Percentiles rank a stretch among this genome's conserved stretches.
These are phyloP conservation scores for Camellia japonica DNA, from an alignment of 148 eudicot species.

Conservation along the genomic window DNA sequence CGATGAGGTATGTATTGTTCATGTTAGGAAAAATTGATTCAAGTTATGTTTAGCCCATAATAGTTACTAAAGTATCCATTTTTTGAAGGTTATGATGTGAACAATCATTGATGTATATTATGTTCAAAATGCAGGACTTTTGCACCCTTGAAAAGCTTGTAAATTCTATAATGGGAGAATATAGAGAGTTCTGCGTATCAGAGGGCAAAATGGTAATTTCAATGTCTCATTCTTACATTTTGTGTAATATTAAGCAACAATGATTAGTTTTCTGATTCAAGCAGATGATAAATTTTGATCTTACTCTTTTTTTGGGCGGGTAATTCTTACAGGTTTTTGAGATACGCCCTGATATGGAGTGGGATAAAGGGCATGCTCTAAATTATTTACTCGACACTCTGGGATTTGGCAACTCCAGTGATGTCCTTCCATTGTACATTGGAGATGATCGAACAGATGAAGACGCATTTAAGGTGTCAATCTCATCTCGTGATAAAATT, in stretches of 20 bases:
- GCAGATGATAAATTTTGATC: background rate
- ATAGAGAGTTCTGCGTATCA: slow-evolving; percentile 42
- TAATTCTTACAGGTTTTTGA: slow-evolving; percentile 46
- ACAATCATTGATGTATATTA: no score
- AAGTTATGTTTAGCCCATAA: background rate
- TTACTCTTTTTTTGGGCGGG: background rate
- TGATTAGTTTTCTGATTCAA: background rate
- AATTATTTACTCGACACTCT: slow-evolving; percentile 58
- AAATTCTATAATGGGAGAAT: slow-evolving; percentile 29
- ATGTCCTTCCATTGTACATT: slow-evolving; percentile 61
- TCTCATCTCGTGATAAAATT: background rate
- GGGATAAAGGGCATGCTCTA: slow-evolving; percentile 72
- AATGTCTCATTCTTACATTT: background rate
- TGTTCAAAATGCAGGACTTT: slow-evolving; percentile 33
- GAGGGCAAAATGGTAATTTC: slow-evolving; percentile 47
- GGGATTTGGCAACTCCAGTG: slow-evolving; percentile 36
- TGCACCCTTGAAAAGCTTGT: slow-evolving; percentile 39
- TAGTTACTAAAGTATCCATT: background rate
- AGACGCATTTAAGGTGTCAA: slow-evolving; percentile 66
- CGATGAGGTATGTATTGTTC: slow-evolving; percentile 39
- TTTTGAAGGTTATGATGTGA: background rate
- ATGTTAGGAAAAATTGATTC: background rate
- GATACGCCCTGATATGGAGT: slow-evolving; percentile 58
- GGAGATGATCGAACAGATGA: slow-evolving; percentile 76
- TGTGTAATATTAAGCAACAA: background rate